Conservation (phyloP, 2,329 filamentous ascomycete genomes). For the Fusarium avenaceum region DNA sequence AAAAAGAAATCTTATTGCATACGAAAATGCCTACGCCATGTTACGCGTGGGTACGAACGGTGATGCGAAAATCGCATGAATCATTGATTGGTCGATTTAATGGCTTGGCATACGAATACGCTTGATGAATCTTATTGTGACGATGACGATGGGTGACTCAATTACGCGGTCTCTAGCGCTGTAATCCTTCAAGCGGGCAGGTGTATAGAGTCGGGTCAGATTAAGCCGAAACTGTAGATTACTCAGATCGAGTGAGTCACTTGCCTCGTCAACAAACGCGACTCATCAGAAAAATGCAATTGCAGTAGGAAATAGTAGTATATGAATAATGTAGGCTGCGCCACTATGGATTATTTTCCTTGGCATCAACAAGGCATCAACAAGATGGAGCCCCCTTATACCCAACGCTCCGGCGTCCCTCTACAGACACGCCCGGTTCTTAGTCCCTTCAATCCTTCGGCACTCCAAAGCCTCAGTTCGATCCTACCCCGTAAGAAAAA, state of each 20-base stretch:
- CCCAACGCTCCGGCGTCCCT: constrained; percentile 22
- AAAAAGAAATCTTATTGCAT: background rate
- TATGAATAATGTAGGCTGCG: background rate
- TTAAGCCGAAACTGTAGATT: constrained; percentile 11
- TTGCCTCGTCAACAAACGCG: background rate
- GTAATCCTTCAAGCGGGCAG: background rate
- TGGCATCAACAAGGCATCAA: background rate
- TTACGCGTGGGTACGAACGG: background rate
- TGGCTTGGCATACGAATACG: background rate
- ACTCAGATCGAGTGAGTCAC: constrained; percentile 15
- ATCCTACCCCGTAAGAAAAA: constrained; percentile 11
- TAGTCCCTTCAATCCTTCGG: constrained; percentile 16
- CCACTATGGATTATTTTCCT: background rate
- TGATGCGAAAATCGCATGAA: background rate
- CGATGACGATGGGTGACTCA: constrained; percentile 11
- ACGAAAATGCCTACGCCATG: background rate
- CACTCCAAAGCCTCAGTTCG: constrained; percentile 14
- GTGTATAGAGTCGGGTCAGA: constrained; percentile 9
- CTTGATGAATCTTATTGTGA: constrained; percentile 15
- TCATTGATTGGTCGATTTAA: background rate
- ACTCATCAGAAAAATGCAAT: background rate
- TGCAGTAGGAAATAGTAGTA: constrained; percentile 6
- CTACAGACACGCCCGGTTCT: constrained; percentile 26
- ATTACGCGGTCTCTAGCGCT: constrained; percentile 6
- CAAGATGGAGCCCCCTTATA: constrained; percentile 26